Conservation (phyloP, 345 rosid genomes). For the Pistacia integerrima region DNA sequence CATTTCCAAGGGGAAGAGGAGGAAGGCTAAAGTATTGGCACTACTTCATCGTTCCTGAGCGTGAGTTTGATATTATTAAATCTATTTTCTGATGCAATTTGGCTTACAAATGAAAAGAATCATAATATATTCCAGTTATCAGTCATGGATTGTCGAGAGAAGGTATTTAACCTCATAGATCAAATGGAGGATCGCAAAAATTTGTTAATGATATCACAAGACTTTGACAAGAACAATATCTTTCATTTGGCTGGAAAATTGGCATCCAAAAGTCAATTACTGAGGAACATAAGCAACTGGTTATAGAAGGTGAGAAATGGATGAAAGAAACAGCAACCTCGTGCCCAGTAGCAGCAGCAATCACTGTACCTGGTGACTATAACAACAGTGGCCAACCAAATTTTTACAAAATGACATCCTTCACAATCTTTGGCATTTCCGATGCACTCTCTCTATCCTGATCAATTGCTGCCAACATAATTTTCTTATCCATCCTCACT, state of each 20-base stretch:
- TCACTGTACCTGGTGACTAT: slow-evolving; percentile 39
- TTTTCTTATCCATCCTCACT: not conserved
- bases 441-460: slow-evolving; percentile 28
- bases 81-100: too few species aligned
- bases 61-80: too few species aligned
- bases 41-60: too few species aligned
- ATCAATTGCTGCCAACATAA: slow-evolving; percentile 4
- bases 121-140: too few species aligned
- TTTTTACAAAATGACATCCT: not conserved
- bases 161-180: too few species aligned
- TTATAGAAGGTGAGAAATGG: slow-evolving; percentile 35
- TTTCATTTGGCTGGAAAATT: slow-evolving; percentile 35
- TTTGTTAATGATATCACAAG: too few species aligned
- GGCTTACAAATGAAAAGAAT: too few species aligned
- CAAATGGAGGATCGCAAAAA: too few species aligned
- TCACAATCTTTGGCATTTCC: slow-evolving; percentile 30
- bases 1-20: too few species aligned
- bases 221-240: slow-evolving; percentile 14
- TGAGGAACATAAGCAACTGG: slow-evolving; percentile 20
- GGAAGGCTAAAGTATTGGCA: too few species aligned
- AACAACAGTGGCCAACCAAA: slow-evolving; percentile 14
- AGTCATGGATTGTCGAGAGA: too few species aligned
- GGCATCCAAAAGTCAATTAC: not conserved
- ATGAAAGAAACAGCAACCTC: slow-evolving; percentile 40
- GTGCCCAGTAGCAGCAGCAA: slow-evolving; percentile 33